Base-by-base conservation (phyloP, 169 alveolate species). In the Condylostoma magnum region DNA sequence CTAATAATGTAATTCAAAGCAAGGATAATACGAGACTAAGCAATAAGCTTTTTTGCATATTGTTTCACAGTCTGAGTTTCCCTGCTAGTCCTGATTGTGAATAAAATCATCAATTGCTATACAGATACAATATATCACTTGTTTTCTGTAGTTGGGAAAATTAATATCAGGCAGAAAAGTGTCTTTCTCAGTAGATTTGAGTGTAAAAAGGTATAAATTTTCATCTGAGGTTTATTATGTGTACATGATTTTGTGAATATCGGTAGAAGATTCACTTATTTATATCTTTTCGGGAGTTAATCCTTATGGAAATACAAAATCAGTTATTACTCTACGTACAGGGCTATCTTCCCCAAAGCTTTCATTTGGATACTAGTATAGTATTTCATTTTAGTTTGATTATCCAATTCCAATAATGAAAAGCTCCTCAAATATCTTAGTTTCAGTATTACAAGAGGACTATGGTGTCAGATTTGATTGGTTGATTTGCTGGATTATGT, bases 271-370 rank as follows among this genome's bases (percentile, higher is more conserved):
- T 1, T 67, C 44, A 12, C 56, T 25, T 12, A 67, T n/a, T 36
- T 31, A 18, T 2, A 67, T 30, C 25, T 30, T 36, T 25, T 65
- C n/a, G 30, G 36, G 66, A 3, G 27, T 25, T 1, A 67, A 25
- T 12, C 76, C 76, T 67, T 47, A 47, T 30, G 76, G 76, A 33
- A 67, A 67, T 22, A 50, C 27, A 48, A 67, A 67, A 34, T 67
- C 76, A n/a, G n/a, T n/a, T n/a, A n/a, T n/a, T n/a, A n/a, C n/a
- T n/a, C n/a, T n/a, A n/a, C n/a, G n/a, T n/a, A n/a, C n/a, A n/a
- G n/a, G n/a, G n/a, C n/a, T n/a, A n/a, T n/a, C n/a, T n/a, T n/a
- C n/a, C n/a, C n/a, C n/a, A n/a, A n/a, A n/a, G n/a, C n/a, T n/a
- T n/a, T n/a, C n/a, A n/a, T n/a, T n/a, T n/a, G n/a, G n/a, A n/a